phyloP scores from a whole-genome alignment of 345 rosid species.

The Pistacia integerrima region DNA sequence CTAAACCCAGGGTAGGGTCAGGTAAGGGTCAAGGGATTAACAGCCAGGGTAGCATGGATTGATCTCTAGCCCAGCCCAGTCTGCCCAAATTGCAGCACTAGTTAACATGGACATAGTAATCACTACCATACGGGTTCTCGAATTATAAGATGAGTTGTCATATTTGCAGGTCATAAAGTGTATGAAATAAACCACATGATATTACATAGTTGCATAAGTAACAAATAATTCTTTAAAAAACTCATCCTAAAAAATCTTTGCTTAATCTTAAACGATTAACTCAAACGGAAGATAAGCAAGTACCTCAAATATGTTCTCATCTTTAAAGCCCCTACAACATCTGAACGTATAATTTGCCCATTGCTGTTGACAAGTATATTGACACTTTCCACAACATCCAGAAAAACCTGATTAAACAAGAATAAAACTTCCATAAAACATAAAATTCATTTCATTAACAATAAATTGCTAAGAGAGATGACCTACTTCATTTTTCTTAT shows the following conservation, averaged over 20 bases:
- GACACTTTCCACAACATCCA: slow-evolving; percentile 62
- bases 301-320: slow-evolving; percentile 65
- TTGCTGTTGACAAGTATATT: slow-evolving; percentile 62
- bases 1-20: slow-evolving; percentile 8
- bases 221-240: neutral
- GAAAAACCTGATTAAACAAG: slow-evolving; percentile 44
- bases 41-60: neutral
- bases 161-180: neutral
- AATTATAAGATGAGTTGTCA: slow-evolving; percentile 8
- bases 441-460: slow-evolving; percentile 8
- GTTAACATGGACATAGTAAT: neutral
- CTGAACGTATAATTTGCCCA: slow-evolving; percentile 57
- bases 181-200: neutral
- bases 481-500: slow-evolving; percentile 74
- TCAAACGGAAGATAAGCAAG: slow-evolving; percentile 9
- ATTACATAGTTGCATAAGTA: neutral
- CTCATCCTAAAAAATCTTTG: neutral
- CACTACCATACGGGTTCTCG: neutral
- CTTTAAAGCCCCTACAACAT: slow-evolving; percentile 59
- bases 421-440: slow-evolving; percentile 14
- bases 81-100: neutral
- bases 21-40: neutral
- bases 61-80: neutral
- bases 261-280: neutral
- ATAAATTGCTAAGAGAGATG: slow-evolving; percentile 5